phyloP scores from a whole-genome alignment of 108 stramenopile species.

The Cylindrotheca fusiformis region DNA sequence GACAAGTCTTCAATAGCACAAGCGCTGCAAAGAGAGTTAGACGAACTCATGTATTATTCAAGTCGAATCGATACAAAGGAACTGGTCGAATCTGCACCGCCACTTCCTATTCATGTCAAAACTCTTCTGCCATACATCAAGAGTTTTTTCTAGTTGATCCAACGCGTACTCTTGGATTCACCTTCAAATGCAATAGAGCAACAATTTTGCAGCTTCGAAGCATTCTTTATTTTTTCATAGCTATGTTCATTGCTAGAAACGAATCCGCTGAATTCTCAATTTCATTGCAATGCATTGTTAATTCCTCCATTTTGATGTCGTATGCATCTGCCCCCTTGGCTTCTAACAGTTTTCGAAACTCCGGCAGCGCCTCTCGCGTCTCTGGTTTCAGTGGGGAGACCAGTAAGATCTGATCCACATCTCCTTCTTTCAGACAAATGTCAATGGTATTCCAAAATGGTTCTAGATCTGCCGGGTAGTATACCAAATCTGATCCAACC shows the following conservation, averaged over 20 bases:
- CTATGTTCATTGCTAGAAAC: not conserved
- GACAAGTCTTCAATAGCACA: not conserved
- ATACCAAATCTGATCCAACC: constrained; percentile 37
- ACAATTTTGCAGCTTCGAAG: no score
- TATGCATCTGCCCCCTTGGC: constrained; percentile 1
- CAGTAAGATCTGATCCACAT: constrained; percentile 10
- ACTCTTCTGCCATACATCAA: constrained; percentile 27
- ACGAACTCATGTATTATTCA: constrained; percentile 7
- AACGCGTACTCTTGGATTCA: not conserved
- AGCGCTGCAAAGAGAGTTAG: constrained; percentile 18
- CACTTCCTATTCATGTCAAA: constrained; percentile 18
- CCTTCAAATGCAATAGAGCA: not conserved
- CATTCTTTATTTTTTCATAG: not conserved
- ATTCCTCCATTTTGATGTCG: not conserved
- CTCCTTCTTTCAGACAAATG: constrained; percentile 15
- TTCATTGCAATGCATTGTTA: not conserved
- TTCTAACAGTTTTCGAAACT: constrained; percentile 22
- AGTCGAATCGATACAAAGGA: constrained; percentile 1
- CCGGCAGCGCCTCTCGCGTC: constrained; percentile 31
- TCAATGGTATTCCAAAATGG: constrained; percentile 34
- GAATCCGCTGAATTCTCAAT: not conserved
- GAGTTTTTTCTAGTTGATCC: constrained; percentile 21
- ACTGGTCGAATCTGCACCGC: constrained; percentile 14
- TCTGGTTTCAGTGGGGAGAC: constrained; percentile 30
- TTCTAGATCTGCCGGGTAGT: constrained; percentile 30